Percentiles rank a stretch among this genome's conserved stretches.
Conservation (phyloP, 2,329 filamentous ascomycete genomes). For the Aspergillus sp. region DNA sequence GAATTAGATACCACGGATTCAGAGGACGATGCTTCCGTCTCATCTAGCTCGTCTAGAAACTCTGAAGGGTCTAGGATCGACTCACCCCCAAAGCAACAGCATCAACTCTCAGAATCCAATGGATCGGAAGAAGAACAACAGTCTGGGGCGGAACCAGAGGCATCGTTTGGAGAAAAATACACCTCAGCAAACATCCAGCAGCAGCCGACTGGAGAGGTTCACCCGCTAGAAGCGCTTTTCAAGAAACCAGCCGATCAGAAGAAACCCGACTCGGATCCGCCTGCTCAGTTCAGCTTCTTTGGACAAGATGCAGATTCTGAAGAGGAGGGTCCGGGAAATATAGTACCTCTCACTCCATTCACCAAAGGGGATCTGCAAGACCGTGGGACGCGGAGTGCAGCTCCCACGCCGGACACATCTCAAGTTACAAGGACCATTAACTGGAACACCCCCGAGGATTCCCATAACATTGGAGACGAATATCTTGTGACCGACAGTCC, state of each 20-base stretch:
- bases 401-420: slow-evolving; percentile 91
- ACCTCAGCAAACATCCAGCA: slow-evolving; percentile 7
- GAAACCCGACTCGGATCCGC: slow-evolving; percentile 42
- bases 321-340: slow-evolving; percentile 39
- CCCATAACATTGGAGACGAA: slow-evolving; percentile 25
- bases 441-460: slow-evolving; percentile 21
- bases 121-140: not conserved
- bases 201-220: slow-evolving; percentile 51
- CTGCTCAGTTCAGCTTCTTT: slow-evolving; percentile 78
- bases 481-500: slow-evolving; percentile 22
- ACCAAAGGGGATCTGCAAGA: slow-evolving; percentile 75
- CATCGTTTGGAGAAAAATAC: slow-evolving; percentile 16
- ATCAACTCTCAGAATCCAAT: not conserved
- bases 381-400: slow-evolving; percentile 71
- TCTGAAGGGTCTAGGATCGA: slow-evolving; percentile 26
- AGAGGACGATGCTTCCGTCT: slow-evolving; percentile 25
- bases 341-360: slow-evolving; percentile 74
- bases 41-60: slow-evolving; percentile 26
- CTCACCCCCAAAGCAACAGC: slow-evolving; percentile 12
- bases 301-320: slow-evolving; percentile 52
- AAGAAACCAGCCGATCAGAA: slow-evolving; percentile 63
- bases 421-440: slow-evolving; percentile 55
- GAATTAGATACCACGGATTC: slow-evolving; percentile 27
- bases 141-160: slow-evolving; percentile 8
- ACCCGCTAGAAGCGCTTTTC: slow-evolving; percentile 90